Percentiles rank a stretch among this genome's conserved stretches.
Evolutionary conservation across 495 filamentous ascomycete genomes (phyloP).

Genomic region (Aspergillus biplanus): DNA sequence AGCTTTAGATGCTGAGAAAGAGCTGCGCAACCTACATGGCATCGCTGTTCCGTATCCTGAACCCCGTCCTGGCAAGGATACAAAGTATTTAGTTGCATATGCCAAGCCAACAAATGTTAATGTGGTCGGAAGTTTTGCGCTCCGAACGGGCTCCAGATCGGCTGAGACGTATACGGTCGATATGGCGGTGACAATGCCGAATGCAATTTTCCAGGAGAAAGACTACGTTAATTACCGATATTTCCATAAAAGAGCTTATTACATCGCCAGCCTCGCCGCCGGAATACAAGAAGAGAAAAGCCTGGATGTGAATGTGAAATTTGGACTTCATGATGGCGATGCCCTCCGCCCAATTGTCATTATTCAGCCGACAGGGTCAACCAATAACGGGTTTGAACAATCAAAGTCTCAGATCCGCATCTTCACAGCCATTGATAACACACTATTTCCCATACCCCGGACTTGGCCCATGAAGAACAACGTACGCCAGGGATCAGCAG

Average conservation of each 20-base stretch:
- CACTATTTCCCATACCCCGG: slow-evolving; percentile 67
- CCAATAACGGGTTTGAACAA: slow-evolving; percentile 29
- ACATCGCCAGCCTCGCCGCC: slow-evolving; percentile 77
- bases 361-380: slow-evolving; percentile 44
- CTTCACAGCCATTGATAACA: slow-evolving; percentile 68
- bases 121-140: slow-evolving; percentile 84
- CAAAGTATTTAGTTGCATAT: slow-evolving; percentile 81
- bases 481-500: slow-evolving; percentile 55
- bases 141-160: slow-evolving; percentile 70
- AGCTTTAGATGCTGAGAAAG: slow-evolving; percentile 67
- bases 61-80: slow-evolving; percentile 70
- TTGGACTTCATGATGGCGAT: slow-evolving; percentile 75
- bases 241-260: slow-evolving; percentile 94
- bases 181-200: slow-evolving; percentile 84
- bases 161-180: slow-evolving; percentile 66
- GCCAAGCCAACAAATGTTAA: slow-evolving; percentile 77
- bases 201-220: slow-evolving; percentile 82
- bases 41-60: slow-evolving; percentile 80
- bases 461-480: slow-evolving; percentile 72
- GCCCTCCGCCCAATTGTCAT: slow-evolving; percentile 73
- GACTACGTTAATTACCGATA: slow-evolving; percentile 93
- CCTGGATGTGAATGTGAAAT: slow-evolving; percentile 59
- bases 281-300: slow-evolving; percentile 61
- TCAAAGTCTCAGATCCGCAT: slow-evolving; percentile 71
- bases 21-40: slow-evolving; percentile 64